Base-by-base conservation (phyloP, 2,329 filamentous ascomycete genomes). In the Penicillium sp. region DNA sequence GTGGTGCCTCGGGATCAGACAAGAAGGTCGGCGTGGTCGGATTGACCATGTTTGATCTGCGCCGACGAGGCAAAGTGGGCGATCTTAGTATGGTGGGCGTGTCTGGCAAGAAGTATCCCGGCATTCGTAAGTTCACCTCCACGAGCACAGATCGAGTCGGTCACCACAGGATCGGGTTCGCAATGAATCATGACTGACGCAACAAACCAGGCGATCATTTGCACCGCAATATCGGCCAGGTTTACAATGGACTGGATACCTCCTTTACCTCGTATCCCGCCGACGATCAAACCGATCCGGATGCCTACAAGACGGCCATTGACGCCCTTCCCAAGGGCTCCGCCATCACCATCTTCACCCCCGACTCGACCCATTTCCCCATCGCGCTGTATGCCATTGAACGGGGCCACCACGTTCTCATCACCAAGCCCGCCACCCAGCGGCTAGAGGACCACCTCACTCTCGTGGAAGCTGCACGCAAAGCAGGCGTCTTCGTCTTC, bases 1-100 rank as follows among this genome's bases (percentile, higher is more conserved):
- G 83, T 51, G 86, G 85, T 50, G 85, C 84, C 44, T 95, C 89
- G 4, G 84, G 81, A 9, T 95, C 89, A 43, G 91, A 96, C 77
- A 96, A 96, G 76, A 96, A 96, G 71, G 86, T 96, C 43, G 90
- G 91, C 49, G 91, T 96, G 8, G 90, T 96, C 13, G 90, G 88
- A 36, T 74, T 96, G 66, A 91, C 88, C 25, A 76, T 95, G 57
- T 95, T 95, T 68, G 90, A 95, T 68, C 77, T 96, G 56, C 83
- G 90, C 51, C 80, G 90, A 54, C 80, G 90, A 67, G 90, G 90
- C 59, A 95, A 95, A 72, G 90, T 96, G 25, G 84, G 81, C 59
- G 82, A 86, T 52, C 76, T 96, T 62, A 83, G 82, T 63, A 96
- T 96, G 90, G 90, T 88, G 24, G 91, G 90, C 47, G 88, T 88